Evolutionary conservation across 352 stramenopile genomes (phyloP).

Genomic region (Globisporangium spinosum): DNA sequence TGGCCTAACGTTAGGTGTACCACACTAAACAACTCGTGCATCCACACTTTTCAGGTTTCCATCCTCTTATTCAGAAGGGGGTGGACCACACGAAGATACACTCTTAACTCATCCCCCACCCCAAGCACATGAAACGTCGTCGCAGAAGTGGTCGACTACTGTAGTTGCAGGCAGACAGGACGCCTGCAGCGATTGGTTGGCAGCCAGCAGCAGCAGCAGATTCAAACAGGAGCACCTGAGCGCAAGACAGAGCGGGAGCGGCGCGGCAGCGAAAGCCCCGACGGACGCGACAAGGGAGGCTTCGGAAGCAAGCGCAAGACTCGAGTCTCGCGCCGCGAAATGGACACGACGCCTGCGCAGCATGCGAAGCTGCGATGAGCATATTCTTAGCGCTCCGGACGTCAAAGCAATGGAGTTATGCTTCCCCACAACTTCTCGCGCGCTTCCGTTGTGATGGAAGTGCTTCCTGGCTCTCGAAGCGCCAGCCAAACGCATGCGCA

Average conservation of each 20-base stretch:
- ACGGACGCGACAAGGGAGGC: background rate
- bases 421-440: slow-evolving; percentile 1
- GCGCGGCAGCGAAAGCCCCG: background rate
- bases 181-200: background rate
- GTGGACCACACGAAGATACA: slow-evolving; percentile 15
- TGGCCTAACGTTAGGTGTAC: background rate
- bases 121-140: background rate
- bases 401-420: slow-evolving; percentile 5
- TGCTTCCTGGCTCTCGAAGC: background rate
- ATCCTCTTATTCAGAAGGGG: background rate
- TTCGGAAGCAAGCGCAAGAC: background rate
- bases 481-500: background rate
- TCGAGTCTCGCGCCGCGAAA: background rate
- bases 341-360: background rate
- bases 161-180: background rate
- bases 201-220: background rate
- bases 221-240: background rate
- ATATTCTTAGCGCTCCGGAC: slow-evolving; percentile 6
- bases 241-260: slow-evolving; percentile 6
- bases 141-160: background rate
- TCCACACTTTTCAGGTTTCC: background rate
- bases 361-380: background rate
- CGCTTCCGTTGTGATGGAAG: background rate
- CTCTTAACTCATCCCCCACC: background rate
- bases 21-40: background rate